Percentiles rank a stretch among this genome's conserved stretches.
phyloP scores from a whole-genome alignment of 495 filamentous ascomycete genomes.

The Aspergillus haitiensis region DNA sequence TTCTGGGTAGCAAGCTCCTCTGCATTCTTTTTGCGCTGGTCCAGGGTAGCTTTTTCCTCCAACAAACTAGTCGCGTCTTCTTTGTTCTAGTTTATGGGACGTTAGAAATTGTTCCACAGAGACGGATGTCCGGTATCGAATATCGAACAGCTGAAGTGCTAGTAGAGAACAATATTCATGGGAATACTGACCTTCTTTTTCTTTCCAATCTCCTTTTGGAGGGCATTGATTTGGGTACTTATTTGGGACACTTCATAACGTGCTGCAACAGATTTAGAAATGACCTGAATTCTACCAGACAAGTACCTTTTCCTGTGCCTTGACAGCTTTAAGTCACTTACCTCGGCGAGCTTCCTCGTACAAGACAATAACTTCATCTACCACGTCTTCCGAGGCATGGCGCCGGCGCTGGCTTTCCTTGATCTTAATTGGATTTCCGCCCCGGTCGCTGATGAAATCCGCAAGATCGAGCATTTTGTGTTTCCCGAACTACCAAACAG shows the following conservation, averaged over 20 bases:
- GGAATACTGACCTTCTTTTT: slow-evolving; percentile 76
- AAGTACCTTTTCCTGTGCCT: background rate
- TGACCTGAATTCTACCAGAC: background rate
- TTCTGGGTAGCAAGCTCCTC: slow-evolving; percentile 73
- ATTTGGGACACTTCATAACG: slow-evolving; percentile 80
- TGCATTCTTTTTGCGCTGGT: slow-evolving; percentile 76
- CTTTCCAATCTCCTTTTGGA: slow-evolving; percentile 83
- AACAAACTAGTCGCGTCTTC: slow-evolving; percentile 77
- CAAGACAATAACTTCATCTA: slow-evolving; percentile 86
- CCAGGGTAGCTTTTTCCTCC: slow-evolving; percentile 69
- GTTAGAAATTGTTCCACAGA: background rate
- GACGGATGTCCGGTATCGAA: background rate
- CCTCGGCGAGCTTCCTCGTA: slow-evolving; percentile 85
- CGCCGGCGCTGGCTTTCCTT: slow-evolving; percentile 84
- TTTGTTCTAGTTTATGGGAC: slow-evolving; percentile 58
- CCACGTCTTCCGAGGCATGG: slow-evolving; percentile 72
- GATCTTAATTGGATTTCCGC: slow-evolving; percentile 85
- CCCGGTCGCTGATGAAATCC: slow-evolving; percentile 82
- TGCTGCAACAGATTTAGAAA: slow-evolving; percentile 46
- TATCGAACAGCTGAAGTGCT: background rate
- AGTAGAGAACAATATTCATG: too few relatives aligned
- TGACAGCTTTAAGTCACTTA: slow-evolving; percentile 31
- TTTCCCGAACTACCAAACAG: background rate
- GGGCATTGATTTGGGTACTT: slow-evolving; percentile 76
- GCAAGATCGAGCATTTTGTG: slow-evolving; percentile 71